A percentile compares a stretch with the other conserved stretches of the same genome.
Evolutionary conservation across 306 rosid species (phyloP).

Genomic region (Dalbergia oliveri): DNA sequence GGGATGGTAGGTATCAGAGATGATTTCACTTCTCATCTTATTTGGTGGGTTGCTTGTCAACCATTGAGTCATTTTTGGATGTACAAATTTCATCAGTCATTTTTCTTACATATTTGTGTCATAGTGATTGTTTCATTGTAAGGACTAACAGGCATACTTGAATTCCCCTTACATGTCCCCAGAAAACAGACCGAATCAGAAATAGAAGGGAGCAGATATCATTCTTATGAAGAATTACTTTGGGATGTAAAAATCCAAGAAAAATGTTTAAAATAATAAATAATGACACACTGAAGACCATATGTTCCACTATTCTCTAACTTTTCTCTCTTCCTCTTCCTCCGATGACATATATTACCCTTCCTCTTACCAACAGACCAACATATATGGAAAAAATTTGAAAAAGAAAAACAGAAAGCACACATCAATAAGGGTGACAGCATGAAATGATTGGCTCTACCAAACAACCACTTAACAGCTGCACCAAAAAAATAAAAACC

Average conservation of each 20-base stretch:
- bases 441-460: too few species aligned
- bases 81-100: slow-evolving; percentile 52
- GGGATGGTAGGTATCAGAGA: slow-evolving; percentile 29
- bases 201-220: neutral
- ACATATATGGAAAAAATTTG: neutral
- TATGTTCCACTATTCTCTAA: neutral
- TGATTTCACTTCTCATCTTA: slow-evolving; percentile 18
- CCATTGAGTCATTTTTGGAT: slow-evolving; percentile 43
- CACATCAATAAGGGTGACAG: neutral
- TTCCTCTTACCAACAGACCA: neutral
- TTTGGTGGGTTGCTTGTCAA: neutral
- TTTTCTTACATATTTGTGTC: too few species aligned
- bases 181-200: neutral
- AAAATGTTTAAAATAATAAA: slow-evolving; percentile 5
- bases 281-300: neutral
- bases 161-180: too few species aligned
- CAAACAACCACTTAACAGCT: too few species aligned
- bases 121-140: neutral
- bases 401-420: neutral
- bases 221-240: neutral
- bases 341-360: neutral
- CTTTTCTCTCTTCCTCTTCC: neutral
- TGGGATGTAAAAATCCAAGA: neutral
- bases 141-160: too few species aligned
- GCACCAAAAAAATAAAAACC: neutral